Conservation (phyloP, 805 yeast genomes). For the Kodamaea jinghongensis region DNA sequence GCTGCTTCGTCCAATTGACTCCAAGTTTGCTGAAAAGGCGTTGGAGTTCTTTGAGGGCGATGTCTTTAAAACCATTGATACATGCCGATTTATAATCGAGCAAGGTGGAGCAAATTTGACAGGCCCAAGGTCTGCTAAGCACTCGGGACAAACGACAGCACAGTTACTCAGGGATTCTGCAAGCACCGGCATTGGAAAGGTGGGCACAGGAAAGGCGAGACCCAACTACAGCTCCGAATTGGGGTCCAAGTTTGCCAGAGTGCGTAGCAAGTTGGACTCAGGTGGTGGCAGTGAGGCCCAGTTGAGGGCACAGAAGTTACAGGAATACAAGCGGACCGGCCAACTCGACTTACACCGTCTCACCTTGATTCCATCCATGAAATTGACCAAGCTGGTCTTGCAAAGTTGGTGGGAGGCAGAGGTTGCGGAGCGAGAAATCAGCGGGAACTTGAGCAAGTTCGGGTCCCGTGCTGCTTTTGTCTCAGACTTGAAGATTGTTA, state of each 20-base stretch:
- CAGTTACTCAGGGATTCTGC: too few relatives aligned
- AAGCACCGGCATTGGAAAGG: too few relatives aligned
- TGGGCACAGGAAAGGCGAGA: too few relatives aligned
- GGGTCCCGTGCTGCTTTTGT: conserved; percentile 40
- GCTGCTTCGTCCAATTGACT: conserved; percentile 32
- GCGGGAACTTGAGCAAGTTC: conserved; percentile 34
- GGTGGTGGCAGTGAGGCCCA: neutral
- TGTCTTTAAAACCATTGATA: conserved; percentile 31
- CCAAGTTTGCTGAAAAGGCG: conserved; percentile 37
- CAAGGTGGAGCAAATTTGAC: conserved; percentile 26
- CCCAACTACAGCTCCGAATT: neutral
- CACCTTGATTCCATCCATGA: conserved; percentile 46
- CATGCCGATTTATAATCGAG: conserved; percentile 34
- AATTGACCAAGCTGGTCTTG: conserved; percentile 34
- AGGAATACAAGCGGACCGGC: conserved; percentile 9
- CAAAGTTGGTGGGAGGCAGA: conserved; percentile 66
- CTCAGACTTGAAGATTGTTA: conserved; percentile 47
- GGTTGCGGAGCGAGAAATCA: conserved; percentile 33
- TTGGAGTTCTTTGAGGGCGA: conserved; percentile 47
- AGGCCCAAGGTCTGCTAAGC: neutral
- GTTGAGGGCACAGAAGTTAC: conserved; percentile 1
- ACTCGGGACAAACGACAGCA: neutral
- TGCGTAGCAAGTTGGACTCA: conserved; percentile 9
- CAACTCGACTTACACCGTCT: conserved; percentile 58
- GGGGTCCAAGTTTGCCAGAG: conserved; percentile 7